phyloP scores from a whole-genome alignment of 345 rosid genomes.

The Lagerstroemia speciosa region DNA sequence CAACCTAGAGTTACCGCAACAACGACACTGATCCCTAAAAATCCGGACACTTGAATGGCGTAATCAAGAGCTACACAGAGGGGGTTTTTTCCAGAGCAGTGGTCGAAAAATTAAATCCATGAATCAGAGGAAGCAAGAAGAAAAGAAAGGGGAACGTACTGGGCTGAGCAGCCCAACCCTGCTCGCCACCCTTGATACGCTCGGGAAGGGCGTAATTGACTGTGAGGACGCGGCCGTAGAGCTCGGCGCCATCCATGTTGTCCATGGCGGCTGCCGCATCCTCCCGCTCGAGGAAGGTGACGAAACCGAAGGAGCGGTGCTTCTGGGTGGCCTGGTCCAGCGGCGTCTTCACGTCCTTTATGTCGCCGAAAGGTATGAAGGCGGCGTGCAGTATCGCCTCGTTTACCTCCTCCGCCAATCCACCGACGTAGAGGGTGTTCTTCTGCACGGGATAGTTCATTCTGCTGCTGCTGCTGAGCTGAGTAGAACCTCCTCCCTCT shows the following conservation, averaged over 20 bases:
- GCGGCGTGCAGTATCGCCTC: slow-evolving; percentile 88
- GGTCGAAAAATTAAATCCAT: neutral
- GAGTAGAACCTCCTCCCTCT: too few species aligned
- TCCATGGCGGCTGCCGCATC: slow-evolving; percentile 94
- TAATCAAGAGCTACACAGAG: neutral
- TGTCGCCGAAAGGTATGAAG: slow-evolving; percentile 95
- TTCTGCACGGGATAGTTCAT: slow-evolving; percentile 77
- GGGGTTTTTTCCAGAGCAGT: neutral
- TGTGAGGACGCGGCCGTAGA: slow-evolving; percentile 94
- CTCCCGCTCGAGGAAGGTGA: slow-evolving; percentile 82
- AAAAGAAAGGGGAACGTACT: slow-evolving; percentile 34
- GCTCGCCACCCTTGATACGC: slow-evolving; percentile 95
- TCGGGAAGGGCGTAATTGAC: slow-evolving; percentile 96
- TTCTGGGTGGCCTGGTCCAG: slow-evolving; percentile 96
- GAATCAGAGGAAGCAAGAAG: neutral
- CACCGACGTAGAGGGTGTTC: slow-evolving; percentile 94
- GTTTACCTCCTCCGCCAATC: slow-evolving; percentile 92
- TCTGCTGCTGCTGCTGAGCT: neutral
- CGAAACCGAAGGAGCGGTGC: slow-evolving; percentile 96
- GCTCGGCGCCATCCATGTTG: slow-evolving; percentile 97
- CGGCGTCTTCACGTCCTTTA: slow-evolving; percentile 95
- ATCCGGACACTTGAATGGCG: neutral
- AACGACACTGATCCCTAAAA: neutral
- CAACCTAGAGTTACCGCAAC: neutral
- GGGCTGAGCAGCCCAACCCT: slow-evolving; percentile 99